Evolutionary conservation across 257 asterid genomes (phyloP).

Genomic region (Petrea volubilis): DNA sequence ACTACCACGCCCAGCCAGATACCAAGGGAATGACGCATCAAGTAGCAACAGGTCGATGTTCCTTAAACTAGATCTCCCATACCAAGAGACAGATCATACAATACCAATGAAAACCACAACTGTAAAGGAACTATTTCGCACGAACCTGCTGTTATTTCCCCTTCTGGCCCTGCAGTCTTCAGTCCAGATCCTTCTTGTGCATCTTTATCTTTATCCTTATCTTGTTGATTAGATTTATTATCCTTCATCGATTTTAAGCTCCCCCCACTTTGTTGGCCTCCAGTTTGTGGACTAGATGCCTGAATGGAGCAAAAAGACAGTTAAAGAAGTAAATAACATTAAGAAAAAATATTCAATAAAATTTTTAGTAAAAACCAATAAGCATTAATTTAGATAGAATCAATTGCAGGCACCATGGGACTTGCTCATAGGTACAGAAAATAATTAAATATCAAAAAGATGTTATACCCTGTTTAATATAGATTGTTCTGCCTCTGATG

Average conservation of each 20-base stretch:
- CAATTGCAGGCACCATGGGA: background rate
- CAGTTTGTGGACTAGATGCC: conserved; percentile 87
- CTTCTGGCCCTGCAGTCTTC: conserved; percentile 76
- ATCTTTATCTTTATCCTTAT: conserved; percentile 71
- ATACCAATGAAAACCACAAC: background rate
- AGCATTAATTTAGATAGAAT: conserved; percentile 1
- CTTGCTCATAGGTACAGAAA: background rate
- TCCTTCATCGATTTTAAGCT: conserved; percentile 75
- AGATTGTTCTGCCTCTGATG: conserved; percentile 67
- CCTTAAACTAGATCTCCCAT: background rate
- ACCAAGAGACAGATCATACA: background rate
- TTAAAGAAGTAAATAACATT: conserved; percentile 20
- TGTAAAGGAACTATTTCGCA: conserved; percentile 7
- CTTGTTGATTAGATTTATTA: conserved; percentile 53
- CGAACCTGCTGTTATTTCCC: conserved; percentile 81
- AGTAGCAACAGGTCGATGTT: background rate
- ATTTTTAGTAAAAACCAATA: background rate
- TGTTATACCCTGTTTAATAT: conserved; percentile 54
- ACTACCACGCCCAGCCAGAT: background rate
- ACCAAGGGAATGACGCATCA: background rate
- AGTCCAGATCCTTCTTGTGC: conserved; percentile 58
- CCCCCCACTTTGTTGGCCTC: conserved; percentile 62
- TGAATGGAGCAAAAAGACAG: conserved; percentile 22
- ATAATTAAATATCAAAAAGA: background rate
- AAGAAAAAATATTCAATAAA: background rate